These are phyloP conservation scores for Ogataea pignaliae DNA, from an alignment of 805 yeast genomes.

Conservation along the genomic window DNA sequence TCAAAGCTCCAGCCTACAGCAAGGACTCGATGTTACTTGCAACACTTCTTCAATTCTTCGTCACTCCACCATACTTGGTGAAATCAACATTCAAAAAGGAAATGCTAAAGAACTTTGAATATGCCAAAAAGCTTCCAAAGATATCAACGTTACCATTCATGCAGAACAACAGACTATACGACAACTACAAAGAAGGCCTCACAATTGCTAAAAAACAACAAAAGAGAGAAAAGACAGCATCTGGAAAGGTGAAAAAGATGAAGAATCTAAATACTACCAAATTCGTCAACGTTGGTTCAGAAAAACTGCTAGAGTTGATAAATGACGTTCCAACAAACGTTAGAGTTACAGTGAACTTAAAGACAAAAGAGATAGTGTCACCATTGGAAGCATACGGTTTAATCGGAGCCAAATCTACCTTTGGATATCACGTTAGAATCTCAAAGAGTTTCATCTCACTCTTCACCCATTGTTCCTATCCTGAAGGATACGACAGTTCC, in stretches of 20 bases:
- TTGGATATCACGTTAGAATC: constrained; percentile 72
- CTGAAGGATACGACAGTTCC: constrained; percentile 67
- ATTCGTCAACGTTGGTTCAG: constrained; percentile 72
- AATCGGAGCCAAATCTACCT: constrained; percentile 54
- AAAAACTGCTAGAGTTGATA: constrained; percentile 51
- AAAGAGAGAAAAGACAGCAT: constrained; percentile 32
- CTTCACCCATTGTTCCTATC: constrained; percentile 64
- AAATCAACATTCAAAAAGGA: constrained; percentile 54
- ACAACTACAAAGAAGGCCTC: constrained; percentile 58
- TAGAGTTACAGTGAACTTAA: constrained; percentile 73
- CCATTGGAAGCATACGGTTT: constrained; percentile 67
- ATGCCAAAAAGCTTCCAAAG: constrained; percentile 68
- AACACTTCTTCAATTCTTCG: constrained; percentile 67
- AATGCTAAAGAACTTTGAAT: constrained; percentile 42
- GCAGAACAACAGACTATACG: constrained; percentile 38
- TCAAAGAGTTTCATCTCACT: constrained; percentile 56
- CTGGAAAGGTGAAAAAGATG: constrained; percentile 38
- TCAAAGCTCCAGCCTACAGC: constrained; percentile 8
- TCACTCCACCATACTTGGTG: constrained; percentile 79
- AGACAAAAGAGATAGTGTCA: constrained; percentile 58
- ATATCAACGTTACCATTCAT: constrained; percentile 73
- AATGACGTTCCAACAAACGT: constrained; percentile 71
- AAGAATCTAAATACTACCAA: constrained; percentile 56
- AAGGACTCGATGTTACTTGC: constrained; percentile 54
- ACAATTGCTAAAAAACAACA: constrained; percentile 41